Base-by-base conservation (phyloP, 352 stramenopile species). In the Elongisporangium prolatum region DNA sequence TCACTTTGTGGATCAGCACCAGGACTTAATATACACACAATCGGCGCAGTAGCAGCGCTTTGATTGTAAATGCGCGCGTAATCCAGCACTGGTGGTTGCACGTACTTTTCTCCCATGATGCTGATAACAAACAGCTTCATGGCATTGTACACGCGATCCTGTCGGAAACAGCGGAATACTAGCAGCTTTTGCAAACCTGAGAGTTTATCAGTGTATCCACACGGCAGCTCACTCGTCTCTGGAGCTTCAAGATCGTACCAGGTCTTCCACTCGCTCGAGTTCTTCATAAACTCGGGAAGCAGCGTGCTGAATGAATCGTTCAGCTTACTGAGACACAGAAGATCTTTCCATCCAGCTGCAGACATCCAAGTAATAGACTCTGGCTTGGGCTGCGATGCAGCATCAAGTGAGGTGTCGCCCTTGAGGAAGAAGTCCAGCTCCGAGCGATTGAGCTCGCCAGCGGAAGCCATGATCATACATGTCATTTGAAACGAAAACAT, bases 401-500 rank as follows among this genome's bases (percentile, higher is more conserved):
- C 77, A 53, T 96, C 89, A 3, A 98, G 70, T n/a, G 87, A 97
- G n/a, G 89, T 97, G 53, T 98, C 91, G 21, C 95, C 95, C 64
- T 98, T 98, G 25, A 98, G 75, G 69, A 98, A 98, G 56, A 98
- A 98, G 63, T 98, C 93, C 17, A 98, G 82, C 58, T 98, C 86
- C 0, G 68, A 61, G 1, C 87, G 84, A 40, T 97, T 86, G 17
- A 98, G 72, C 6, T 89, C 76, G 16, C 79, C 78, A 0, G 93
- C 79, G 13, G 87, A 89, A 44, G 83, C 77, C 68, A 98, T 79
- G 64, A 98, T 97, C 94, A 98, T 98, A 65, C 88, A 97, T 14
- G 94, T 97, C 86, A 98, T 97, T 68, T 98, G 92, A 68, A 98
- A 97, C 34, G 87, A 94, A 65, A 98, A 98, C 90, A 98, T 98